Percentiles rank a stretch among this genome's conserved stretches.
Conservation (phyloP, 495 filamentous ascomycete species). For the Pyrenula massariospora region DNA sequence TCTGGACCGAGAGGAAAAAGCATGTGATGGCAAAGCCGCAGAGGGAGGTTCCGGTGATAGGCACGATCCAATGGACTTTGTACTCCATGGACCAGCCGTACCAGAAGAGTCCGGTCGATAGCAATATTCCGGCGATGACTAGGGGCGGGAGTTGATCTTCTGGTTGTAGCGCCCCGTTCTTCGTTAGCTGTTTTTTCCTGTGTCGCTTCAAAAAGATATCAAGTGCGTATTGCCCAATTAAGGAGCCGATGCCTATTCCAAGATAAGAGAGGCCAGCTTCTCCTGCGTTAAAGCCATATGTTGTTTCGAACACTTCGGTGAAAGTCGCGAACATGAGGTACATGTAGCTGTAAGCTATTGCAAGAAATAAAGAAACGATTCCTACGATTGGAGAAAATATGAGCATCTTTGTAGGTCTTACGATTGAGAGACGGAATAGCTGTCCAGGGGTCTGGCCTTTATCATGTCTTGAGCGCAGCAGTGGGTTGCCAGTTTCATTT, state of each 20-base stretch:
- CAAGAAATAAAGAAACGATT: constrained; percentile 42
- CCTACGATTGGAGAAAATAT: constrained; percentile 40
- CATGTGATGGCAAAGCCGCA: constrained; percentile 45
- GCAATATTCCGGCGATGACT: constrained; percentile 39
- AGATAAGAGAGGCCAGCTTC: constrained; percentile 27
- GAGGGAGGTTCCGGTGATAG: constrained; percentile 24
- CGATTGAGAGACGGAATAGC: constrained; percentile 13
- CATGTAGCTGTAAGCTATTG: constrained; percentile 53
- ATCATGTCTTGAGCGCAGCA: constrained; percentile 23
- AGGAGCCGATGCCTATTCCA: constrained; percentile 19
- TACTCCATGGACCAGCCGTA: constrained; percentile 54
- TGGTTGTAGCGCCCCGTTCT: constrained; percentile 26
- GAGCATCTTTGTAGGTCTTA: constrained; percentile 35
- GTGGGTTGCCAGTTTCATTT: constrained; percentile 42
- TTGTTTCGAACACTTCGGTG: constrained; percentile 33
- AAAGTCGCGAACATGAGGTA: constrained; percentile 53
- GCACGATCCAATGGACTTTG: constrained; percentile 40
- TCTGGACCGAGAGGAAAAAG: constrained; percentile 57
- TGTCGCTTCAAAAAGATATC: constrained; percentile 15
- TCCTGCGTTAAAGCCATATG: constrained; percentile 33
- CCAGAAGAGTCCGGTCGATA: constrained; percentile 47
- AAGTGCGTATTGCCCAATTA: constrained; percentile 18
- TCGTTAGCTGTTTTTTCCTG: constrained; percentile 34
- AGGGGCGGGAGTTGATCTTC: constrained; percentile 54
- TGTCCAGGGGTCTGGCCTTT: constrained; percentile 16